Percentiles rank a stretch among this genome's conserved stretches.
phyloP scores from a whole-genome alignment of 768 basidiomycete species.

The Podaxis sp. region DNA sequence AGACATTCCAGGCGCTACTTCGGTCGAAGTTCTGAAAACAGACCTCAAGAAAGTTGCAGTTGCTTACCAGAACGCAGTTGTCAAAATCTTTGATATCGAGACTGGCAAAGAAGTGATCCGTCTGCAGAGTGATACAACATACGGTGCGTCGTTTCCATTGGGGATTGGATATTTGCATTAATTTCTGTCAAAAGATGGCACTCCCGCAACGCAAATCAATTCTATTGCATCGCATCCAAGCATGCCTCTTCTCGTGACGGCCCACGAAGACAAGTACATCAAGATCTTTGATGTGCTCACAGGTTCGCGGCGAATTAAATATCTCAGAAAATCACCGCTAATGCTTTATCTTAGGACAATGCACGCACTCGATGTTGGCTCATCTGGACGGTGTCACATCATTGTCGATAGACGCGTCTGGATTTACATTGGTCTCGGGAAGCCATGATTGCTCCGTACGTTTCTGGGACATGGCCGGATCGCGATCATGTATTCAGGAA shows the following conservation, averaged over 20 bases:
- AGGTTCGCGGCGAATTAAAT: slow-evolving; percentile 44
- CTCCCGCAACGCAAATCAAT: slow-evolving; percentile 79
- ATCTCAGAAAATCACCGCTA: slow-evolving; percentile 2
- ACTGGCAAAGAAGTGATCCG: slow-evolving; percentile 74
- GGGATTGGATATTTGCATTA: slow-evolving; percentile 2
- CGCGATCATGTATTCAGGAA: slow-evolving; percentile 84
- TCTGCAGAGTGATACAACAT: slow-evolving; percentile 56
- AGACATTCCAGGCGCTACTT: slow-evolving; percentile 70
- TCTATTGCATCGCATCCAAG: slow-evolving; percentile 88
- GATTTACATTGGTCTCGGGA: slow-evolving; percentile 84
- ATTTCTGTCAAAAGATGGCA: slow-evolving; percentile 52
- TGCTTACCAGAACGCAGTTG: slow-evolving; percentile 83
- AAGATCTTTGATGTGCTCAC: slow-evolving; percentile 83
- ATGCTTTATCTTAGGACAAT: slow-evolving; percentile 54
- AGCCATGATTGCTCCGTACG: slow-evolving; percentile 93
- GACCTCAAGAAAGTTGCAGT: slow-evolving; percentile 88
- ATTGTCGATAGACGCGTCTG: slow-evolving; percentile 82
- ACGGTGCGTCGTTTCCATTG: slow-evolving; percentile 39
- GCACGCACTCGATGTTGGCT: slow-evolving; percentile 85
- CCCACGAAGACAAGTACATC: slow-evolving; percentile 92
- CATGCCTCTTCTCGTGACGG: slow-evolving; percentile 83
- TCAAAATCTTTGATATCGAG: slow-evolving; percentile 92
- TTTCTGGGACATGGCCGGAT: slow-evolving; percentile 89
- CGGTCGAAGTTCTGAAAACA: slow-evolving; percentile 78
- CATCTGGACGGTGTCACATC: slow-evolving; percentile 93